These are phyloP conservation scores for Phytopythium litorale DNA, from an alignment of 352 stramenopile genomes.

Conservation along the genomic window DNA sequence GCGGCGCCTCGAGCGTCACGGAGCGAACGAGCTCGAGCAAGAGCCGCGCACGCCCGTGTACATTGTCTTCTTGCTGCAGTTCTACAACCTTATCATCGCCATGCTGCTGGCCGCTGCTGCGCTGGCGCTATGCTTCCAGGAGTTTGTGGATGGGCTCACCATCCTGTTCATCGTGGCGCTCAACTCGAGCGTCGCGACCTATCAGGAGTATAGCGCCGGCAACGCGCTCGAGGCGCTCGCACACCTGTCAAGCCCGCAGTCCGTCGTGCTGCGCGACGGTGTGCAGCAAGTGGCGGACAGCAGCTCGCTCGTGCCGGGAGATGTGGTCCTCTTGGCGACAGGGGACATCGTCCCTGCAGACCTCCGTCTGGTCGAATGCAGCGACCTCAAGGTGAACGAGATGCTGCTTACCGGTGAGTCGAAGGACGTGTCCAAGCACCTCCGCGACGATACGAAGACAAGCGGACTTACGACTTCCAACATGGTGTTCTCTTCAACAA, in stretches of 20 bases:
- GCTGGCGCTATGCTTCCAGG: slow-evolving; percentile 25
- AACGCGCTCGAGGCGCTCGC: slow-evolving; percentile 40
- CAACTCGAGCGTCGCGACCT: slow-evolving; percentile 34
- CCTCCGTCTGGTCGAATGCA: slow-evolving; percentile 76
- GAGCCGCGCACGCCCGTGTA: slow-evolving; percentile 30
- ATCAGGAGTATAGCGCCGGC: slow-evolving; percentile 34
- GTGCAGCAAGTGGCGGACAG: slow-evolving; percentile 32
- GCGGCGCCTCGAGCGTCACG: neutral
- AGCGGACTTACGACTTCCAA: slow-evolving; percentile 38
- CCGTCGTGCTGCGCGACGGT: slow-evolving; percentile 31
- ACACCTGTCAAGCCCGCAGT: slow-evolving; percentile 34
- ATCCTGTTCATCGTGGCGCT: slow-evolving; percentile 44
- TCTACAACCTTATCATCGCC: slow-evolving; percentile 47
- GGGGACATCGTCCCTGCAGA: slow-evolving; percentile 90
- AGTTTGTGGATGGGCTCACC: slow-evolving; percentile 39
- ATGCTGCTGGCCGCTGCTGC: slow-evolving; percentile 33
- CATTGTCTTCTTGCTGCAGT: slow-evolving; percentile 46
- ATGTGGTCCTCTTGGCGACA: slow-evolving; percentile 74
- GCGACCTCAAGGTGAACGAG: slow-evolving; percentile 83
- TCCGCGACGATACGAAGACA: slow-evolving; percentile 7
- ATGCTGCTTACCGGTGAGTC: slow-evolving; percentile 90
- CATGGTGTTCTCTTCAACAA: slow-evolving; percentile 89
- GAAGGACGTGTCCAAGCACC: slow-evolving; percentile 53
- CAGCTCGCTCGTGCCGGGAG: slow-evolving; percentile 46
- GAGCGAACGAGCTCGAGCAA: slow-evolving; percentile 31